Base-by-base conservation (phyloP, 2,329 filamentous ascomycete genomes). In the Leptographium wingfieldii region DNA sequence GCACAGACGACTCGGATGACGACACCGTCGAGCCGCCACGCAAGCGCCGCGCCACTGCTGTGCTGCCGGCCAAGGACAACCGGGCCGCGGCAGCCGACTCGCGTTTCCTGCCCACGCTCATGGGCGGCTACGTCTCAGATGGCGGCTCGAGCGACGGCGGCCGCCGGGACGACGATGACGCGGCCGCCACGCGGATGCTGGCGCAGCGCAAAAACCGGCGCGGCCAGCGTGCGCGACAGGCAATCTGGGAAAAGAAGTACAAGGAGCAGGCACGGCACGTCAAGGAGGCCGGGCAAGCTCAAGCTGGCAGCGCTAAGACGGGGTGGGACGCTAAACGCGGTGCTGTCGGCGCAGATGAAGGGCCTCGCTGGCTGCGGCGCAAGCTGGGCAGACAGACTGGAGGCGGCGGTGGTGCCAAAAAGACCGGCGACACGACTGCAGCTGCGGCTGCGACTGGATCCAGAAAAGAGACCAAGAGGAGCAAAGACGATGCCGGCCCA, bases 191-290 rank as follows among this genome's bases (percentile, higher is more conserved):
- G 0, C 58, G 58, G 11, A 59, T 65, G 63, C 82, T 81, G 5
- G 76, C 76, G 5, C 72, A 77, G 0, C 82, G 83, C 66, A 92
- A 91, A 72, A 92, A 92, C 67, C 79, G 83, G 22, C 65, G 65
- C 55, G 89, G 89, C 3, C 89, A 95, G 72, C 80, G 84, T 52
- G 87, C 86, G n/a, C 82, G 89, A 10, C 87, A 88, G 68, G 82
- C 84, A 29, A 87, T 94, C 61, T 88, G 84, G 76, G 88, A 92
- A 74, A 86, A 89, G 74, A 92, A 92, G 69, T 92, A 80, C 69
- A 88, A 88, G 56, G 76, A 79, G 16, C 78, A 80, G 63, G 90
- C 89, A 1, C 87, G 85, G 65, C 88, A 91, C 67, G 70, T 84
- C 52, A 78, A 80, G 48, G 63, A 88, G 88, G 2, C 87, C 84